Percentiles rank a stretch among this genome's conserved stretches.
phyloP scores from a whole-genome alignment of 2,329 filamentous ascomycete genomes.

The Penicillium frequentans region DNA sequence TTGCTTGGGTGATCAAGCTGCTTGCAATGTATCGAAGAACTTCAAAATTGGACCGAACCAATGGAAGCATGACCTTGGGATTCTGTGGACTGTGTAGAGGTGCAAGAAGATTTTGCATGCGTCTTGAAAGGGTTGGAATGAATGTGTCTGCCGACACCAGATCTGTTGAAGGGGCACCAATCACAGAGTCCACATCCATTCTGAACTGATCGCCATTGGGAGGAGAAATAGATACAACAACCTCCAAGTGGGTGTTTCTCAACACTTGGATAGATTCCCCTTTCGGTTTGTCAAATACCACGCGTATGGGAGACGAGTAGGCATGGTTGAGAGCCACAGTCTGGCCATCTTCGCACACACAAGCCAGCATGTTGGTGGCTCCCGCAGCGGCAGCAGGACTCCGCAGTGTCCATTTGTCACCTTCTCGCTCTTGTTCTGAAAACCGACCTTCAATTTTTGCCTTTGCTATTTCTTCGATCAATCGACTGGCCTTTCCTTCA shows the following conservation, averaged over 20 bases:
- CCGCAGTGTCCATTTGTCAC: slow-evolving; percentile 75
- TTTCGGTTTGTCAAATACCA: slow-evolving; percentile 40
- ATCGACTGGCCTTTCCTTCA: slow-evolving; percentile 72
- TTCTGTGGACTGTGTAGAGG: slow-evolving; percentile 64
- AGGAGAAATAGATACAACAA: slow-evolving; percentile 67
- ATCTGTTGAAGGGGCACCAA: slow-evolving; percentile 71
- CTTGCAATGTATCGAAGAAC: slow-evolving; percentile 70
- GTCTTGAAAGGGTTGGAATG: slow-evolving; percentile 69
- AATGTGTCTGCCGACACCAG: slow-evolving; percentile 72
- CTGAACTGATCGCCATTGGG: slow-evolving; percentile 61
- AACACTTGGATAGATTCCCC: slow-evolving; percentile 30
- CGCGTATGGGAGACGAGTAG: slow-evolving; percentile 32
- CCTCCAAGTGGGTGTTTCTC: slow-evolving; percentile 40
- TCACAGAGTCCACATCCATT: slow-evolving; percentile 62
- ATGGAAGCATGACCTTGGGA: slow-evolving; percentile 53
- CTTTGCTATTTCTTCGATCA: slow-evolving; percentile 83
- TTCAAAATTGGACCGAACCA: slow-evolving; percentile 77
- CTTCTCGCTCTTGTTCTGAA: slow-evolving; percentile 77
- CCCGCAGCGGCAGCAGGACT: slow-evolving; percentile 62
- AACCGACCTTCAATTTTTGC: slow-evolving; percentile 84
- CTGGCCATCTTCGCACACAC: slow-evolving; percentile 43
- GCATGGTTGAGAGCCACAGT: slow-evolving; percentile 55
- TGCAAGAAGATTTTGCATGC: slow-evolving; percentile 71
- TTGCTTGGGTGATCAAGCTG: slow-evolving; percentile 62
- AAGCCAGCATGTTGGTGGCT: slow-evolving; percentile 54